Conservation (phyloP, 2,329 filamentous ascomycete species). For the Trichoderma sp. region DNA sequence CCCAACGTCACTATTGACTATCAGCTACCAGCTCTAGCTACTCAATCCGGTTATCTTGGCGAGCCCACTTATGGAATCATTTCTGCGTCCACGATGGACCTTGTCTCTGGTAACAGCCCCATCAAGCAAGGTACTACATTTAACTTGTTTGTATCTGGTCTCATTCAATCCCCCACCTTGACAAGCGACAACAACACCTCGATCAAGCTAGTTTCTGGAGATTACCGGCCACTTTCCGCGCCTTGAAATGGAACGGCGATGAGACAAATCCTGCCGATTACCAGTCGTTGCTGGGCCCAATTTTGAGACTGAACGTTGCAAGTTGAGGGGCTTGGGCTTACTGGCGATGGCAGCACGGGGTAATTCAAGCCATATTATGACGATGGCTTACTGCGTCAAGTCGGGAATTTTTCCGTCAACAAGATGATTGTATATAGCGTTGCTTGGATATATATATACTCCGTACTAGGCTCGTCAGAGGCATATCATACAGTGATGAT, state of each 20-base stretch:
- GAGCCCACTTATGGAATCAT: conserved; percentile 1
- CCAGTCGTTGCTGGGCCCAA: conserved; percentile 14
- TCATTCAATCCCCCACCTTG: not conserved
- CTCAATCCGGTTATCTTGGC: conserved; percentile 1
- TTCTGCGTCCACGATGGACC: not conserved
- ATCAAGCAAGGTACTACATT: not conserved
- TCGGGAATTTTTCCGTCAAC: not conserved
- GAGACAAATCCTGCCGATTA: conserved; percentile 17
- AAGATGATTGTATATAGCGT: not conserved
- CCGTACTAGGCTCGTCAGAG: not conserved
- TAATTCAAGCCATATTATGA: no score
- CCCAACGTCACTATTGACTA: conserved; percentile 7
- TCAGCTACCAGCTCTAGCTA: not conserved
- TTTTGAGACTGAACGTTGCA: not conserved
- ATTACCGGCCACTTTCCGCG: conserved; percentile 21
- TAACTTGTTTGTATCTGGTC: not conserved
- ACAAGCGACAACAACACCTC: conserved; percentile 10
- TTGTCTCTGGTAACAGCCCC: not conserved
- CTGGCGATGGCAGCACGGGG: not conserved
- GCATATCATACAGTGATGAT: not conserved
- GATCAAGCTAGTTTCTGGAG: conserved; percentile 9
- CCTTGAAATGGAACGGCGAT: not conserved
- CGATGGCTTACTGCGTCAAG: not conserved
- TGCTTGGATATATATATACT: not conserved
- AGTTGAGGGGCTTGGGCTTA: not conserved